These are phyloP conservation scores for Zymoseptoria brevis DNA, from an alignment of 2,329 filamentous ascomycete genomes.

Conservation along the genomic window DNA sequence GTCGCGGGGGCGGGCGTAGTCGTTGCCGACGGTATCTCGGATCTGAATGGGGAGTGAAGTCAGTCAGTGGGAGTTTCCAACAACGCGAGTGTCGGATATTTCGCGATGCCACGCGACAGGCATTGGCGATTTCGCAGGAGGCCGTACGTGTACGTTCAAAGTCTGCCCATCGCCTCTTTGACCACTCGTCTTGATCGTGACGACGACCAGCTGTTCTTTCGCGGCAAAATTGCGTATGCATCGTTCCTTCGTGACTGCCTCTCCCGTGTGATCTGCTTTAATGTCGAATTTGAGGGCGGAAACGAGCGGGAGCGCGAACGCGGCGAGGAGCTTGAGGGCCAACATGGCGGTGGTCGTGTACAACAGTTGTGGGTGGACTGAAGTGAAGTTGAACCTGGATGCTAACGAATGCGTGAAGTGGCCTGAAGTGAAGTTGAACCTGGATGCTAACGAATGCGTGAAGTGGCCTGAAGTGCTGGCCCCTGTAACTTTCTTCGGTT, in stretches of 20 bases:
- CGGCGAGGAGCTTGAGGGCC: conserved; percentile 31
- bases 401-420: background rate
- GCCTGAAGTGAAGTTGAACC: no score
- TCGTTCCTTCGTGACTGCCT: conserved; percentile 61
- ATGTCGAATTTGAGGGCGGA: conserved; percentile 90
- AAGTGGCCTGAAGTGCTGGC: background rate
- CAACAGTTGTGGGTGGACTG: background rate
- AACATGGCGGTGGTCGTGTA: conserved; percentile 11
- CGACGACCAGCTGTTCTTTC: conserved; percentile 87
- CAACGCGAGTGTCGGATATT: background rate
- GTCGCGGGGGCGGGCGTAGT: conserved; percentile 87
- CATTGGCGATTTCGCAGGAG: background rate
- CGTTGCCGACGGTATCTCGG: conserved; percentile 88
- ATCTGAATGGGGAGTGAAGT: conserved; percentile 53
- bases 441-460: background rate
- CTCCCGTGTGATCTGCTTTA: conserved; percentile 56
- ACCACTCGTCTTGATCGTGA: conserved; percentile 84
- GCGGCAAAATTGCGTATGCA: conserved; percentile 95
- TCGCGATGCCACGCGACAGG: background rate
- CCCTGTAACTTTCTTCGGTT: background rate
- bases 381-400: background rate
- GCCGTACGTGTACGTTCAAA: conserved; percentile 84
- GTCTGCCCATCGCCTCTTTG: conserved; percentile 81
- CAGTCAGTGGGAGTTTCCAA: background rate
- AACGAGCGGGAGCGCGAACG: conserved; percentile 35